A percentile compares a stretch with the other conserved stretches of the same genome.
Evolutionary conservation across 345 rosid species (phyloP).

Genomic region (Ceriops decandra): DNA sequence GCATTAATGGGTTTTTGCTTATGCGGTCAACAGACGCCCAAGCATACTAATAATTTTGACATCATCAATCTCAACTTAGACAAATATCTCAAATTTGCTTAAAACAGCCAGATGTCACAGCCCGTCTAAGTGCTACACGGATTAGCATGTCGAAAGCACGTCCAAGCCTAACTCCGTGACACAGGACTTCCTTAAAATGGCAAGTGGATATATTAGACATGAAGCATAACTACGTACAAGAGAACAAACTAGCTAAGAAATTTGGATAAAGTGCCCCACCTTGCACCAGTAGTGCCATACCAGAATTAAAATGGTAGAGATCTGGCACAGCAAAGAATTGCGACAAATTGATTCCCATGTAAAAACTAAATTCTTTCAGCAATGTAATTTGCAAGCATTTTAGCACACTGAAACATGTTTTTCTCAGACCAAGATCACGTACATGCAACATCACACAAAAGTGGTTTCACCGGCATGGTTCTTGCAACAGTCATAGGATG

Average conservation of each 20-base stretch:
- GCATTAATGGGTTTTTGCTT: too few relatives aligned
- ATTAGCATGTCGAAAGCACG: too few relatives aligned
- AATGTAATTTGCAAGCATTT: slow-evolving; percentile 11
- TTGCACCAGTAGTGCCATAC: not conserved
- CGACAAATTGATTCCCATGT: slow-evolving; percentile 5
- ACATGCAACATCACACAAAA: slow-evolving; percentile 17
- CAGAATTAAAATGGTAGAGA: slow-evolving; percentile 6
- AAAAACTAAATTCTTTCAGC: slow-evolving; percentile 8
- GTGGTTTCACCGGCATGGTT: slow-evolving; percentile 14
- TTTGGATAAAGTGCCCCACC: not conserved
- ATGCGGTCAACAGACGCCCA: too few relatives aligned
- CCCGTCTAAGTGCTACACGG: too few relatives aligned
- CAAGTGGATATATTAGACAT: not conserved
- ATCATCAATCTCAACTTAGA: too few relatives aligned
- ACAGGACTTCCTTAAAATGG: too few relatives aligned
- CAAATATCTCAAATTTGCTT: too few relatives aligned
- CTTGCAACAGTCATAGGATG: slow-evolving; percentile 6
- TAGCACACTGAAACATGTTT: slow-evolving; percentile 6
- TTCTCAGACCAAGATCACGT: slow-evolving; percentile 3
- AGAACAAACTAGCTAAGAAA: not conserved
- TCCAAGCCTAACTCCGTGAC: too few relatives aligned
- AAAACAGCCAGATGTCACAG: too few relatives aligned
- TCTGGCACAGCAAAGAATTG: slow-evolving; percentile 5
- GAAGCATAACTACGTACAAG: not conserved
- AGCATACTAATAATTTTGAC: too few relatives aligned